Evolutionary conservation across 2,329 filamentous ascomycete genomes (phyloP), one percentile per base, ranked within the genome.

Genomic region (Ceratocystis variospora): DNA sequence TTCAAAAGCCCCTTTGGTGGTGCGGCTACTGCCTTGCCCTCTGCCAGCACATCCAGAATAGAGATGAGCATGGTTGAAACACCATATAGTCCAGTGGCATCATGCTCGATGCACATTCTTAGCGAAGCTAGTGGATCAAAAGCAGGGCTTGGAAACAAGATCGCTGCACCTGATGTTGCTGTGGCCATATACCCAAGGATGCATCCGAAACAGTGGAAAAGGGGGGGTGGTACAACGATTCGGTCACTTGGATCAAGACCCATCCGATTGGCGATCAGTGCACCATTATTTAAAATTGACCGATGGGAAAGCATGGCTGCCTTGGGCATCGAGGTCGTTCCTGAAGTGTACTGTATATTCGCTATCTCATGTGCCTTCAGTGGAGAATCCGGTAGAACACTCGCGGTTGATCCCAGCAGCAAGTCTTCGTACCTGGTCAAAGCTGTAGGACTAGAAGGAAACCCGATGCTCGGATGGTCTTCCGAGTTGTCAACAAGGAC

Each of bases 181-280:
- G 90, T 94, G 0, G 94, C 93, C 89, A 96, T 95, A 77, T 94
- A 95, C n/a, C 94, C 93, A 0, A 97, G 79, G 6, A 96, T 87
- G 72, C 82, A 87, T 64, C 94, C 94, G 74, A 97, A 97, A 77
- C 94, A 97, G 77, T 87, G 84, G 74, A 95, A 96, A 1, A 96
- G 79, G 0, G 91, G 91, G 1, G 90, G 90, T 17, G 91, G 90
- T 70, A 90, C 93, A 72, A 90, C 90, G 62, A 96, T 85, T 5
- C 87, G 80, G 74, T 97, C 94, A 0, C 79, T 70, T 0, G 87
- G 79, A 0, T 82, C 87, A 12, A 99, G 81, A 0, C 87, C 83
- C 92, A 97, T 96, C 55, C 92, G 83, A 71, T 87, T 78, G 0
- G 89, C 94, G 70, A 97, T 95, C 66, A 91, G 84, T 33, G 82